Evolutionary conservation across 805 yeast genomes (phyloP), one percentile per base, ranked within the genome.

Genomic region (Saccharomycopsis sp.): DNA sequence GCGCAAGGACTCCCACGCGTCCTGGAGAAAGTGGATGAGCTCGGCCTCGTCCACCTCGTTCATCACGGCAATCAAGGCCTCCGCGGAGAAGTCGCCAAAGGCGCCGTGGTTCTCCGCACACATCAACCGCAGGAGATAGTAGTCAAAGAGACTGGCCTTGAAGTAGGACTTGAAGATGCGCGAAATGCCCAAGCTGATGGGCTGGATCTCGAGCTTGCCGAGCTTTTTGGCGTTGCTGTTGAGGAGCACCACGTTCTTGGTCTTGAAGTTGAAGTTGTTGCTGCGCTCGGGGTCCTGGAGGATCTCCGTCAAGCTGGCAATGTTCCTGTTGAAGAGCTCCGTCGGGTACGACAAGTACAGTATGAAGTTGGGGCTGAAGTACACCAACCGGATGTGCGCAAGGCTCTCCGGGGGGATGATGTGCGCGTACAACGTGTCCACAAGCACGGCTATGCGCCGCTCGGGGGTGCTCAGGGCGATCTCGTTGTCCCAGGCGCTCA

Each of bases 401-500:
- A 74, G 63, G 1, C 59, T 51, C 8, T 69, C 68, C 3, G 66
- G 63, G 2, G 75, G 73, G 16, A 73, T 63, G 40, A 72, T 68
- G 61, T 75, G 79, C 1, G 71, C 64, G 59, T 71, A 65, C 12
- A 73, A 60, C 44, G 67, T 62, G 63, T 75, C 77, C 41, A 73
- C 52, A 29, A 75, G 41, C 2, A 75, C 18, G 0, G 68, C 64
- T 2, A 68, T 64, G 16, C 62, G 65, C 40, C 68, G 62, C 1
- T 61, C 56, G 7, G 66, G 61, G 14, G 55, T 47, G 1, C 50
- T 46, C n/a, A 51, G 15, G 47, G 54, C 50, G 23, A 61, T 24
- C 18, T 48, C 47, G 24, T 56, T 50, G 54, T 66, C 65, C 53
- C 64, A 20, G 1, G 54, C 56, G 2, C 40, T 18, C 24, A 68